Evolutionary conservation across 805 yeast species (phyloP), one percentile per base, ranked within the genome.

Genomic region (Saccharomycopsis sp.): DNA sequence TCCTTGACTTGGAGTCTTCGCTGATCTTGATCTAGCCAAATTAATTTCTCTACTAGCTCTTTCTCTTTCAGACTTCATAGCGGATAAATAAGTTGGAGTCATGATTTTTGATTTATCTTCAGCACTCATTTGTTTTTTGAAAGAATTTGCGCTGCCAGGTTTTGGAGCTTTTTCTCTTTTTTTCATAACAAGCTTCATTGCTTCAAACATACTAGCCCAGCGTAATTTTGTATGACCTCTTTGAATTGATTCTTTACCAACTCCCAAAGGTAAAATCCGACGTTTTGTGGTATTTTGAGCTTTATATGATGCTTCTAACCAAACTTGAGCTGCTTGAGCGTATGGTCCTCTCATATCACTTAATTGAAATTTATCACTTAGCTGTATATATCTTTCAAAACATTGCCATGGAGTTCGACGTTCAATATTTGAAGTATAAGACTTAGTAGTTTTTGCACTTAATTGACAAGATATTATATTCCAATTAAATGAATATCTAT

Each of bases 401-500:
- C 97, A 89, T 57, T 89, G 97, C 98, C 98, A 92, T 0, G 98
- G 94, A 0, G 97, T 92, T 53, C 98, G 72, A 53, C 96, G 73
- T 58, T 92, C 97, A 42, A 87, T 85, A 53, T 85, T 87, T 1
- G 97, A 82, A 29, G 77, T 72, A 57, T 85, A 87, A 12, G 79
- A 73, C 48, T 75, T 68, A 0, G 85, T 72, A 2, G 86, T 72
- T 37, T 70, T 66, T 2, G 79, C 70, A 34, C 81, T 70, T 56
- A 92, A 63, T 54, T 82, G 84, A 5, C 88, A 82, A 2, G 96
- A 76, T 18, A 92, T 85, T 37, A 88, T 70, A 46, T 79, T 87
- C 98, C 98, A 92, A 55, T 92, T 92, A 63, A 85, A 87, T 6
- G 84, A 76, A 56, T 77, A 88, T 47, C 40, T 87, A 20, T 86